phyloP scores from a whole-genome alignment of 2,329 filamentous ascomycete species.

The Colletotrichum noveboracense region DNA sequence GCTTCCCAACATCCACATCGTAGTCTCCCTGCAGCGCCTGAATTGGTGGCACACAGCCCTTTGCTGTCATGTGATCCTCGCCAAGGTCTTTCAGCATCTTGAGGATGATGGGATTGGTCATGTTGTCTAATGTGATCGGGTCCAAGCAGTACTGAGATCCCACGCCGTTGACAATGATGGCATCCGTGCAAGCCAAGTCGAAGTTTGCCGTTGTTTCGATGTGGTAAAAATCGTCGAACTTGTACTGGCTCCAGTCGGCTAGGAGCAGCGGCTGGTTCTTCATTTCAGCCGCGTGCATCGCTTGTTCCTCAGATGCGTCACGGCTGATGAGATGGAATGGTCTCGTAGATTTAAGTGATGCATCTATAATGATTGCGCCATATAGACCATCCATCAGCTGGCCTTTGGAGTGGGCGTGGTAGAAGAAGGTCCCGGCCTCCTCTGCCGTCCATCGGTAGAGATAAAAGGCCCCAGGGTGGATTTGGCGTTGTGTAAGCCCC shows the following conservation, averaged over 20 bases:
- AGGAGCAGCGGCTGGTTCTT: background rate
- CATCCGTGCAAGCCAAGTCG: background rate
- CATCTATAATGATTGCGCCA: conserved; percentile 1
- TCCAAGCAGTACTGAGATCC: background rate
- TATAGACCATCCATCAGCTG: conserved; percentile 18
- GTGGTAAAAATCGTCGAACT: conserved; percentile 11
- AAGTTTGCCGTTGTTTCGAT: background rate
- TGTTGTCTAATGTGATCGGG: background rate
- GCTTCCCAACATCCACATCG: background rate
- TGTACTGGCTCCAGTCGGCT: conserved; percentile 22
- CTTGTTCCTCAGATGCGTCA: background rate
- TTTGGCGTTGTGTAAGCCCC: conserved; percentile 45
- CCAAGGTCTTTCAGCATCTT: background rate
- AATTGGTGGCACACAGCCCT: background rate
- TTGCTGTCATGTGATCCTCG: background rate
- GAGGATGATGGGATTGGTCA: background rate
- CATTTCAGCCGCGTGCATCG: background rate
- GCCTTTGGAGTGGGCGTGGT: conserved; percentile 4
- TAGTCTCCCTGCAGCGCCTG: background rate
- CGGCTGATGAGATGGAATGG: background rate
- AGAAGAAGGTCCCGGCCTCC: conserved; percentile 15
- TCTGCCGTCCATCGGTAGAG: conserved; percentile 32
- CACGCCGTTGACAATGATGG: background rate
- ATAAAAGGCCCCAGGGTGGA: conserved; percentile 38
- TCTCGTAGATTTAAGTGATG: background rate